Evolutionary conservation across 1,284 basidiomycete genomes (phyloP).

Genomic region (Apiotrichum montevideense): DNA sequence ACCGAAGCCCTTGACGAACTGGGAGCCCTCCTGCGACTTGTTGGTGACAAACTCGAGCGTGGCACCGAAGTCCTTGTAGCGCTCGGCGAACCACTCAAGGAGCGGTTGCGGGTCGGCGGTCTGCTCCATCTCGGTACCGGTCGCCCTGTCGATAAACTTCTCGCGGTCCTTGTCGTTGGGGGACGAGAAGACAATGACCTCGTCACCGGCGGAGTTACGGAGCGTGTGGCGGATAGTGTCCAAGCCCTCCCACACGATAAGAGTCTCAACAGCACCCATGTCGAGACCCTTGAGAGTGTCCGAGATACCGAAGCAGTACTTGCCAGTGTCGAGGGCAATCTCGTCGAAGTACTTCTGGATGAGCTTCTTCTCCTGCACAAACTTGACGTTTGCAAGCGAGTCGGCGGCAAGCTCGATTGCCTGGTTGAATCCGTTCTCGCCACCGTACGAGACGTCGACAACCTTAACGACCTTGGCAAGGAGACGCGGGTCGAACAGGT

Average conservation of each 20-base stretch:
- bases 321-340: constrained; percentile 94
- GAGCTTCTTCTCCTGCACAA: constrained; percentile 96
- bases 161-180: constrained; percentile 78
- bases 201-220: constrained; percentile 82
- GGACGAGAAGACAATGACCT: constrained; percentile 65
- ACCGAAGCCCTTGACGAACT: constrained; percentile 98
- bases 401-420: constrained; percentile 96
- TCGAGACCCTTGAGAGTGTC: constrained; percentile 97
- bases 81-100: constrained; percentile 97
- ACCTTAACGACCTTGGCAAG: constrained; percentile 90
- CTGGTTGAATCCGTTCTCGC: constrained; percentile 98
- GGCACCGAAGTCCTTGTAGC: constrained; percentile 96
- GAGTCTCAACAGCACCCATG: constrained; percentile 90
- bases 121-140: constrained; percentile 93
- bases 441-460: constrained; percentile 97
- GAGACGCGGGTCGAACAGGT: constrained; percentile 90
- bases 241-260: constrained; percentile 98
- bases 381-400: constrained; percentile 95
- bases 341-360: constrained; percentile 99
- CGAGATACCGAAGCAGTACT: constrained; percentile 96
- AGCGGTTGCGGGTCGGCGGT: constrained; percentile 68
- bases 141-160: constrained; percentile 92
- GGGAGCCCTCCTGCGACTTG: constrained; percentile 89
- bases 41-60: constrained; percentile 67
- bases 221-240: constrained; percentile 79